A percentile compares a stretch with the other conserved stretches of the same genome.
Conservation (phyloP, 441 rosid genomes). For the Jatropha multifida region DNA sequence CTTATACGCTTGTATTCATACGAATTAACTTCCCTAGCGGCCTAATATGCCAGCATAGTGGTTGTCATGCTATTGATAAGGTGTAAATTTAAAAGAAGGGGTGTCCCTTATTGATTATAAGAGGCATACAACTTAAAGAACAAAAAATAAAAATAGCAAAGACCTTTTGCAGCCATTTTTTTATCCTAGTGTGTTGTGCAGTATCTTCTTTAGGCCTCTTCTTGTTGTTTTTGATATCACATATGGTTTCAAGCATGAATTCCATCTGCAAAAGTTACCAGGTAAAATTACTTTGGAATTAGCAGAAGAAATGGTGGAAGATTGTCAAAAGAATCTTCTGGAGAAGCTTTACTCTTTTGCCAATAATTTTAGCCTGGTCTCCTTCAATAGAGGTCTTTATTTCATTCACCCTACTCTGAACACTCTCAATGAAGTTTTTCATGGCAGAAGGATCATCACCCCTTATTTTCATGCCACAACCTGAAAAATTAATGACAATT, state of each 20-base stretch:
- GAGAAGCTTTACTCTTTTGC: conserved; percentile 55
- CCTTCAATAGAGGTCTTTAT: conserved; percentile 54
- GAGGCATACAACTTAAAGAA: not conserved
- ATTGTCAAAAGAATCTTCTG: not conserved
- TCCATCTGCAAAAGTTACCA: conserved; percentile 61
- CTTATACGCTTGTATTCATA: not conserved
- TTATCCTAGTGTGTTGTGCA: conserved; percentile 60
- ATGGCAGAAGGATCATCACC: conserved; percentile 83
- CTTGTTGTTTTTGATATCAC: conserved; percentile 90
- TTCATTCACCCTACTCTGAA: conserved; percentile 71
- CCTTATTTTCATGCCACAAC: conserved; percentile 94
- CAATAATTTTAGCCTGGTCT: conserved; percentile 39
- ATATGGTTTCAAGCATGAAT: conserved; percentile 87
- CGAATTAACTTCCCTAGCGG: not conserved
- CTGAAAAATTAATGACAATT: conserved; percentile 37
- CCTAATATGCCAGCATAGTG: not conserved
- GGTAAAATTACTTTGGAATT: conserved; percentile 8
- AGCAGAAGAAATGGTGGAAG: conserved; percentile 17
- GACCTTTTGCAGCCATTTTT: conserved; percentile 96
- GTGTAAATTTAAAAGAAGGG: not conserved
- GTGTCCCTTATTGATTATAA: not conserved
- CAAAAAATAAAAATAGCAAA: not conserved
- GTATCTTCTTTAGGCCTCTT: conserved; percentile 71
- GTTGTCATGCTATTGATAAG: not conserved
- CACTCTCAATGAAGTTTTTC: conserved; percentile 72